Conservation (phyloP, 768 basidiomycete genomes). For the Scleroderma bovista region DNA sequence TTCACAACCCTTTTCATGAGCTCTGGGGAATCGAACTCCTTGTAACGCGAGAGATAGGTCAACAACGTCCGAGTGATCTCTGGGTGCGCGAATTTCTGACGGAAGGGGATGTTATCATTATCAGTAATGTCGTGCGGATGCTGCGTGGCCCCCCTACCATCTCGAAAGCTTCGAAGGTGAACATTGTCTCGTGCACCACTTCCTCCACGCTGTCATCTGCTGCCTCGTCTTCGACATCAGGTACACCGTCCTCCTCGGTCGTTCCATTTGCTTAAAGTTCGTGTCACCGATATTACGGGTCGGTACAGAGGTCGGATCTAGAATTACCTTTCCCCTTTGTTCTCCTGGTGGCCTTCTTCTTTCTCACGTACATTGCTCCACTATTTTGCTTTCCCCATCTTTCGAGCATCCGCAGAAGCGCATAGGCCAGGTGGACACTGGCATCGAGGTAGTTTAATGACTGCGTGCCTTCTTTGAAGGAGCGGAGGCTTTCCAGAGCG, state of each 20-base stretch:
- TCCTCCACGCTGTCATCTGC: slow-evolving; percentile 57
- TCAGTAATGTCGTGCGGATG: slow-evolving; percentile 12
- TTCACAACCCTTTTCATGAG: slow-evolving; percentile 87
- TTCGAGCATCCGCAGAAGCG: slow-evolving; percentile 86
- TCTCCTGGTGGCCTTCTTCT: slow-evolving; percentile 52
- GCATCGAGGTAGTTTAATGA: slow-evolving; percentile 81
- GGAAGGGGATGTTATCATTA: slow-evolving; percentile 7
- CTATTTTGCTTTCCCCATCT: slow-evolving; percentile 71
- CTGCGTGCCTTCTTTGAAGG: slow-evolving; percentile 78
- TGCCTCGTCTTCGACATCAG: slow-evolving; percentile 58
- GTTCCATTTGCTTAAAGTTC: slow-evolving; percentile 29
- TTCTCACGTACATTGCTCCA: slow-evolving; percentile 66
- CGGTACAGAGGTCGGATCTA: slow-evolving; percentile 15
- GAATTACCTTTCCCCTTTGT: slow-evolving; percentile 47
- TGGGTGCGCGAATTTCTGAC: slow-evolving; percentile 83
- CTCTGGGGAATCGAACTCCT: slow-evolving; percentile 69
- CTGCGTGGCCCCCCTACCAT: slow-evolving; percentile 47
- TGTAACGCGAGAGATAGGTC: slow-evolving; percentile 76
- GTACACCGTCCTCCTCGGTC: slow-evolving; percentile 56
- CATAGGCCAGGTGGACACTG: slow-evolving; percentile 77
- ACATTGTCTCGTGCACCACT: slow-evolving; percentile 75
- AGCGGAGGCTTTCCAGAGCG: slow-evolving; percentile 67
- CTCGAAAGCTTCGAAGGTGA: slow-evolving; percentile 91
- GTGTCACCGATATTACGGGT: slow-evolving; percentile 5
- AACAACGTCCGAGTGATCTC: slow-evolving; percentile 83